Conservation (phyloP, 1,284 basidiomycete genomes). For the Tilletia walkeri region DNA sequence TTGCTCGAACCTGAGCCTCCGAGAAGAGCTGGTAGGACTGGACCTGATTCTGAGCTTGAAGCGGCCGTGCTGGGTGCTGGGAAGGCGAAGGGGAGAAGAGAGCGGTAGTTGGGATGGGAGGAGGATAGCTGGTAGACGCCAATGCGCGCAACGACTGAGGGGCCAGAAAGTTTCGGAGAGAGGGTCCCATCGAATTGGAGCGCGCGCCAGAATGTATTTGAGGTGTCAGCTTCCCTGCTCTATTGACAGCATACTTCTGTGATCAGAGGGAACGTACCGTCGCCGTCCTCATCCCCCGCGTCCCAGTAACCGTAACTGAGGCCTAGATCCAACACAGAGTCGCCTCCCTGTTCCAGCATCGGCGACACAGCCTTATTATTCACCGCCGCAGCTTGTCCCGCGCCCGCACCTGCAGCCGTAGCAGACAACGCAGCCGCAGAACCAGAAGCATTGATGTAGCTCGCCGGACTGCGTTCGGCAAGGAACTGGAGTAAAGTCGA, state of each 20-base stretch:
- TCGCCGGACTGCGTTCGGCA: conserved; percentile 56
- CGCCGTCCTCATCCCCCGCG: conserved; percentile 45
- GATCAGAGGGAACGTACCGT: conserved; percentile 27
- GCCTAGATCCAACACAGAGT: conserved; percentile 26
- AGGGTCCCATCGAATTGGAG: not conserved
- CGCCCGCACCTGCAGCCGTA: no score
- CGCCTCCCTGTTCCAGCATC: not conserved
- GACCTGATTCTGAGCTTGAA: conserved; percentile 27
- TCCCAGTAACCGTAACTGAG: conserved; percentile 48
- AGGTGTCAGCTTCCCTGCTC: no score
- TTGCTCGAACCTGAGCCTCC: not conserved
- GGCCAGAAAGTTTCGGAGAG: conserved; percentile 60
- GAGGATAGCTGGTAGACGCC: conserved; percentile 87
- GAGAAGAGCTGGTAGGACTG: conserved; percentile 16
- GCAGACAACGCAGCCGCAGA: not conserved
- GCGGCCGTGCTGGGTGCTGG: conserved; percentile 61
- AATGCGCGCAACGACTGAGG: conserved; percentile 57
- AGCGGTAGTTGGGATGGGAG: conserved; percentile 69
- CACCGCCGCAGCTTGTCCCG: not conserved
- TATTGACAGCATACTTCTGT: no score
- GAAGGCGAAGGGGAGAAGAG: conserved; percentile 78
- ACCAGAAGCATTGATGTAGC: conserved; percentile 25
- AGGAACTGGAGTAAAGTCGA: conserved; percentile 69
- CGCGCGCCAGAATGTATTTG: no score
- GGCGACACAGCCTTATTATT: conserved; percentile 10